Percentiles rank a stretch among this genome's conserved stretches.
These are phyloP conservation scores for Gnomoniopsis sp. DNA, from an alignment of 2,329 filamentous ascomycete genomes.

Conservation along the genomic window DNA sequence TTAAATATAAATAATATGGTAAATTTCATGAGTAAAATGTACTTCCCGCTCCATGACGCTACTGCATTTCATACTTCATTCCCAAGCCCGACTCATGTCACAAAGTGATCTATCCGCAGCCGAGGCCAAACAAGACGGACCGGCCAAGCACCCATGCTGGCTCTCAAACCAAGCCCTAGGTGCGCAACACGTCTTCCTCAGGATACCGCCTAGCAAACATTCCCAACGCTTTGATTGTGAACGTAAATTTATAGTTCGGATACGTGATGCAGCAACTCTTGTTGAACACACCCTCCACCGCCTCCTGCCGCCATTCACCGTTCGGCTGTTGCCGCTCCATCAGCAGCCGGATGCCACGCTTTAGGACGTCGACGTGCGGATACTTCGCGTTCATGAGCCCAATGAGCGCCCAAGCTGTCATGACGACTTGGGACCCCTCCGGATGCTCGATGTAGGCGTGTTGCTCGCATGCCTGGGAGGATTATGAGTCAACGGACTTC, in stretches of 20 bases:
- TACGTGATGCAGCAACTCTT: slow-evolving; percentile 99
- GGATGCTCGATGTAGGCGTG: slow-evolving; percentile 72
- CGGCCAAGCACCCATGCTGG: too few species aligned
- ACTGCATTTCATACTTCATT: too few species aligned
- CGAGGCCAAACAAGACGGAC: too few species aligned
- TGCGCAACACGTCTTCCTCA: slow-evolving; percentile 41
- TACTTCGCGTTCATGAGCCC: slow-evolving; percentile 80
- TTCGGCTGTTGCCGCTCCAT: slow-evolving; percentile 83
- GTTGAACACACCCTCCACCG: slow-evolving; percentile 98
- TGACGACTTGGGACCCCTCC: slow-evolving; percentile 80
- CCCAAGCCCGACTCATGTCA: too few species aligned
- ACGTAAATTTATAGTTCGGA: slow-evolving; percentile 97
- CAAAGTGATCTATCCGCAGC: too few species aligned
- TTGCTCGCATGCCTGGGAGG: slow-evolving; percentile 66
- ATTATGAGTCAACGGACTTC: slow-evolving; percentile 1
- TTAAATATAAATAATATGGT: too few species aligned
- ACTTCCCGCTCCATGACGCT: too few species aligned
- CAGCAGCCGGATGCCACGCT: slow-evolving; percentile 72
- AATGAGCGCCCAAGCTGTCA: slow-evolving; percentile 88
- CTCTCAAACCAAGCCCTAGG: slow-evolving; percentile 33
- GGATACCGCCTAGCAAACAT: slow-evolving; percentile 78
- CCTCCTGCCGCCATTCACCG: slow-evolving; percentile 93
- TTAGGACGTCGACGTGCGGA: slow-evolving; percentile 68
- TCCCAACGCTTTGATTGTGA: slow-evolving; percentile 88
- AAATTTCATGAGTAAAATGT: too few species aligned